These are phyloP conservation scores for Botrytis fragariae DNA, from an alignment of 2,329 filamentous ascomycete genomes.

Conservation along the genomic window DNA sequence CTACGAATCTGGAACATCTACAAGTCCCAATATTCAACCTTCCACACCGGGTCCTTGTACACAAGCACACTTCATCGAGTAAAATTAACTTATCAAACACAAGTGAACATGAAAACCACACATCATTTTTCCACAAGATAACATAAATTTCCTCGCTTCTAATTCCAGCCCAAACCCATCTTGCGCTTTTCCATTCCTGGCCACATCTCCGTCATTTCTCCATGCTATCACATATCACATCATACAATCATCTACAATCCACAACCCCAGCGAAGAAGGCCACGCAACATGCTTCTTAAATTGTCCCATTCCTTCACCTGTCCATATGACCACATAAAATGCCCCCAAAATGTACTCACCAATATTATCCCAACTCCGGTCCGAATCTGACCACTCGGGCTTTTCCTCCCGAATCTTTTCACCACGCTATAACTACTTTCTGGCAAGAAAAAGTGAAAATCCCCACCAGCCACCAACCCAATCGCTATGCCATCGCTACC, in stretches of 20 bases:
- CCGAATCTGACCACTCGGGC: slow-evolving; percentile 7
- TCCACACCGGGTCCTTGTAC: background rate
- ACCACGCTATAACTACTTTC: background rate
- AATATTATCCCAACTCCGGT: slow-evolving; percentile 20
- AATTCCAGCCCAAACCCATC: slow-evolving; percentile 2
- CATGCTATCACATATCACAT: slow-evolving; percentile 13
- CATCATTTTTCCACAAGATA: background rate
- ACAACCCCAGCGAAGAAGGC: background rate
- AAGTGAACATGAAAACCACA: background rate
- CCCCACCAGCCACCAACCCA: slow-evolving; percentile 1
- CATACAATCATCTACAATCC: slow-evolving; percentile 6
- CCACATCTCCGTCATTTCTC: slow-evolving; percentile 2
- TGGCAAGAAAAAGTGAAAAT: slow-evolving; percentile 1
- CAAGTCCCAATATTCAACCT: background rate
- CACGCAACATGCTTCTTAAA: background rate
- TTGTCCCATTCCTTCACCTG: slow-evolving; percentile 12
- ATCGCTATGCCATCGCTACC: slow-evolving; percentile 21
- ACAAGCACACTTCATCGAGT: background rate
- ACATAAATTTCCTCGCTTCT: slow-evolving; percentile 4
- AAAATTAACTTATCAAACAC: background rate
- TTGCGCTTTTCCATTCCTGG: background rate
- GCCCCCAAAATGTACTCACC: slow-evolving; percentile 4
- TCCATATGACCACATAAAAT: slow-evolving; percentile 13
- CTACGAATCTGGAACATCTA: background rate
- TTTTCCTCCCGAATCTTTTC: background rate